Percentiles rank a stretch among this genome's conserved stretches.
These are phyloP conservation scores for Rhexocercosporidium sp. DNA, from an alignment of 2,329 filamentous ascomycete genomes.

Conservation along the genomic window DNA sequence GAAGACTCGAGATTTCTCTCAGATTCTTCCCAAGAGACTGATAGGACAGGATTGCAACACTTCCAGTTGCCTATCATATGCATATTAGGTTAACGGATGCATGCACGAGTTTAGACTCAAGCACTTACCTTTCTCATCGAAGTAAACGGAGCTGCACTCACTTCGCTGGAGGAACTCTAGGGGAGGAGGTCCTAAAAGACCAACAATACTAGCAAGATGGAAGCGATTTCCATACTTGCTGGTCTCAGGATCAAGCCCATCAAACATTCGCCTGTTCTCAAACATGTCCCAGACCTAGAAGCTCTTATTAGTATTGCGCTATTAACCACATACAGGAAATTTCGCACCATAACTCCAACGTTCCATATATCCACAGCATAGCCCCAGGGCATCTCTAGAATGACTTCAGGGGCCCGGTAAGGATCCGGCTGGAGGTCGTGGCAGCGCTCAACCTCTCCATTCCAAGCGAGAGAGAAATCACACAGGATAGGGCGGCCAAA, in stretches of 20 bases:
- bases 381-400: constrained; percentile 45
- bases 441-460: constrained; percentile 33
- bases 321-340: constrained; percentile 26
- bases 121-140: constrained; percentile 36
- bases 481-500: constrained; percentile 36
- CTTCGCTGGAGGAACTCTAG: constrained; percentile 38
- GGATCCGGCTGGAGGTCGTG: constrained; percentile 37
- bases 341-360: constrained; percentile 42
- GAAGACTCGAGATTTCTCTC: constrained; percentile 30
- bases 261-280: constrained; percentile 34
- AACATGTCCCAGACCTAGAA: constrained; percentile 36
- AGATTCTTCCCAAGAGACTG: constrained; percentile 33
- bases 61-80: constrained; percentile 34
- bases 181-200: constrained; percentile 37
- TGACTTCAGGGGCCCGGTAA: constrained; percentile 45
- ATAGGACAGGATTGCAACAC: constrained; percentile 32
- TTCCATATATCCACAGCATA: constrained; percentile 46
- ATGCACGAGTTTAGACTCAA: constrained; percentile 21
- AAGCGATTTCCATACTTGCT: constrained; percentile 33
- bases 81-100: constrained; percentile 27
- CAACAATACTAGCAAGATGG: constrained; percentile 39
- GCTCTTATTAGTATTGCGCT: constrained; percentile 29
- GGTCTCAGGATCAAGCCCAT: constrained; percentile 32
- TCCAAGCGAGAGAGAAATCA: constrained; percentile 35
- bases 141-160: constrained; percentile 34